Base-by-base conservation (phyloP, 768 basidiomycete genomes). In the Boletus sensibilis region DNA sequence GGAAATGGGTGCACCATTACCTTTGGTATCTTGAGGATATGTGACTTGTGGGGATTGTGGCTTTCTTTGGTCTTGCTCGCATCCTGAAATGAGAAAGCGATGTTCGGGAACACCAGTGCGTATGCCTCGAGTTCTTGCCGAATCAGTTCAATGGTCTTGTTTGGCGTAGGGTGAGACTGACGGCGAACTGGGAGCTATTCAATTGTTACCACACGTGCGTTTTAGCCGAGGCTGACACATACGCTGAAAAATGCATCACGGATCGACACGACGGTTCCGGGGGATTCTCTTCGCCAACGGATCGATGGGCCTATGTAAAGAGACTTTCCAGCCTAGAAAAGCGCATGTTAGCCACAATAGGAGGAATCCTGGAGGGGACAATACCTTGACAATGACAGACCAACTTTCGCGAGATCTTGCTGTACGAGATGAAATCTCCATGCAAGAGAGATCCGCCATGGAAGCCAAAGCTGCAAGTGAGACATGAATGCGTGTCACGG, bases 241-340 rank as follows among this genome's bases (percentile, higher is more conserved):
- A 93, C 93, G 66, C 91, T 94, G 67, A 88, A 90, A 68, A 97
- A 99, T 3, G 91, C 86, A 69, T 98, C 96, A 21, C 91, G 85
- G 42, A 97, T 77, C 62, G 82, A 86, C 40, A 96, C 87, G 12
- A 82, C 85, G 7, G 95, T 97, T 4, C 96, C 96, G 2, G 82
- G 72, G 1, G 76, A 75, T 67, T 90, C 84, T 59, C 87, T 78
- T 55, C 84, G 79, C 86, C 92, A 90, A 21, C 90, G 83, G 37
- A 85, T 73, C 4, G 93, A 86, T 33, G 85, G 79, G 0, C 93
- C 93, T 25, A 75, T 75, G 65, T 91, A 93, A 25, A 96, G 71
- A 7, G 68, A 73, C 62, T 82, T 79, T 14, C 85, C 85, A 29
- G 83, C 85, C 90, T 94, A 57, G 8, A 52, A 54, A 31, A 37